A percentile compares a stretch with the other conserved stretches of the same genome.
Conservation (phyloP, 352 stramenopile genomes). For the Pythium insidiosum region DNA sequence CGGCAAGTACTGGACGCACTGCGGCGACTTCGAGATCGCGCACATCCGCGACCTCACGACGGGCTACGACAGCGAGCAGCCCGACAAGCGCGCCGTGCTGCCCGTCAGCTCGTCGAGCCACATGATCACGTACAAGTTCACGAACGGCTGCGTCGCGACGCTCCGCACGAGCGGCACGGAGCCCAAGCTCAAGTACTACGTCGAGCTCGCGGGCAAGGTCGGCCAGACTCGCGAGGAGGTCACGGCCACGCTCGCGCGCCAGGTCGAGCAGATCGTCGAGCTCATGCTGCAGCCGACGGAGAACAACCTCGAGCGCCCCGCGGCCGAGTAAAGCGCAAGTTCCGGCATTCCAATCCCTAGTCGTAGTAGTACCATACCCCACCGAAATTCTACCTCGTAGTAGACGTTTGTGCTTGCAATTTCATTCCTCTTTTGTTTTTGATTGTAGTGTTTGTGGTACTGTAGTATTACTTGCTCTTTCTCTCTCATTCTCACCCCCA, state of each 20-base stretch:
- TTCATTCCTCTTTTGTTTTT: conserved; percentile 1
- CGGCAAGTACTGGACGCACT: conserved; percentile 80
- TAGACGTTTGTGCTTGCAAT: neutral
- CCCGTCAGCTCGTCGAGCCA: conserved; percentile 88
- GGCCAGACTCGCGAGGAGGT: conserved; percentile 62
- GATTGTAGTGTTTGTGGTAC: conserved; percentile 4
- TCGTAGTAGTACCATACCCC: neutral
- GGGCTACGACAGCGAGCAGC: conserved; percentile 79
- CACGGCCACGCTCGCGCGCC: conserved; percentile 33
- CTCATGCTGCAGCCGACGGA: conserved; percentile 75
- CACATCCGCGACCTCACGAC: conserved; percentile 86
- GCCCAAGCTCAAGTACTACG: conserved; percentile 99
- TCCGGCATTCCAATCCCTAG: neutral
- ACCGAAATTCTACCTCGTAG: neutral
- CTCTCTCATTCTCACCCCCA: conserved; percentile 1
- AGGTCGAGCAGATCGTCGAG: conserved; percentile 72
- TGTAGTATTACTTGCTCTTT: neutral
- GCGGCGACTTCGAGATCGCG: conserved; percentile 74
- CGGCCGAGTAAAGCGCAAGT: conserved; percentile 19
- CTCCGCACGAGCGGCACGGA: conserved; percentile 97
- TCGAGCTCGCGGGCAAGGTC: conserved; percentile 83
- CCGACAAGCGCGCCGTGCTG: conserved; percentile 87
- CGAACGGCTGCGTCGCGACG: conserved; percentile 94
- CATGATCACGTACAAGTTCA: conserved; percentile 97
- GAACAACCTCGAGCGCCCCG: conserved; percentile 64